Conservation (phyloP, 495 filamentous ascomycete species). For the Filosporella fistucella region DNA sequence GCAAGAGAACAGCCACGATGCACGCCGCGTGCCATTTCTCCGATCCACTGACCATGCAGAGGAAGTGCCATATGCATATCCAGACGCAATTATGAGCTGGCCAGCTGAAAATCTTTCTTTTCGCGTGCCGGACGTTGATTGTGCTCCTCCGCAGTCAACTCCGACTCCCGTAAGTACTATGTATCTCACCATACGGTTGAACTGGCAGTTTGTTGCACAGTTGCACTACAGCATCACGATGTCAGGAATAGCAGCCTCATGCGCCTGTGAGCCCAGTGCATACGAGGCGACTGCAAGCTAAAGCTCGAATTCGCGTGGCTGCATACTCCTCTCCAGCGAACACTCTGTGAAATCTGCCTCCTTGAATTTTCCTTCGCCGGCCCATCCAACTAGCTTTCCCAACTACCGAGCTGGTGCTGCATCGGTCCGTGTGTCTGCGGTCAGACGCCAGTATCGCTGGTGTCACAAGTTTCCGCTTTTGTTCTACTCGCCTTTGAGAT, state of each 20-base stretch:
- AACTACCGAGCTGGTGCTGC: constrained; percentile 24
- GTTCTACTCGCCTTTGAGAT: constrained; percentile 18
- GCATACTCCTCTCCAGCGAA: constrained; percentile 17
- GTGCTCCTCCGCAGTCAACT: too few species aligned
- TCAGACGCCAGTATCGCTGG: constrained; percentile 19
- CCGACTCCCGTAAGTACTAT: constrained; percentile 7
- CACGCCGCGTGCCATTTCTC: too few species aligned
- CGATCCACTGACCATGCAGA: too few species aligned
- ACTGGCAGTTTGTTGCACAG: constrained; percentile 8
- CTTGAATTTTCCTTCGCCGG: constrained; percentile 15
- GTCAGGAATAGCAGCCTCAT: constrained; percentile 19
- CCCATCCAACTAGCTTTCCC: constrained; percentile 7
- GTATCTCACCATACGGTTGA: constrained; percentile 16
- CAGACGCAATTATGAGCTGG: constrained; percentile 11
- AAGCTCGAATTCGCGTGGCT: constrained; percentile 17
- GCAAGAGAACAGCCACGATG: too few species aligned
- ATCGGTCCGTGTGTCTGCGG: constrained; percentile 22
- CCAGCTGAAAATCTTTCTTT: constrained; percentile 4
- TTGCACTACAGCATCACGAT: constrained; percentile 22
- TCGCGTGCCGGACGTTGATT: constrained; percentile 1
- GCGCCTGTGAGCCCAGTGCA: constrained; percentile 2
- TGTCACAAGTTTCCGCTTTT: constrained; percentile 19
- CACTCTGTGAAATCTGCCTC: constrained; percentile 2
- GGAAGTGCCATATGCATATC: too few species aligned
- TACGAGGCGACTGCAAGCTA: constrained; percentile 13